Percentiles rank a stretch among this genome's conserved stretches.
These are phyloP conservation scores for Microcera coccophila DNA, from an alignment of 2,329 filamentous ascomycete species.

Conservation along the genomic window DNA sequence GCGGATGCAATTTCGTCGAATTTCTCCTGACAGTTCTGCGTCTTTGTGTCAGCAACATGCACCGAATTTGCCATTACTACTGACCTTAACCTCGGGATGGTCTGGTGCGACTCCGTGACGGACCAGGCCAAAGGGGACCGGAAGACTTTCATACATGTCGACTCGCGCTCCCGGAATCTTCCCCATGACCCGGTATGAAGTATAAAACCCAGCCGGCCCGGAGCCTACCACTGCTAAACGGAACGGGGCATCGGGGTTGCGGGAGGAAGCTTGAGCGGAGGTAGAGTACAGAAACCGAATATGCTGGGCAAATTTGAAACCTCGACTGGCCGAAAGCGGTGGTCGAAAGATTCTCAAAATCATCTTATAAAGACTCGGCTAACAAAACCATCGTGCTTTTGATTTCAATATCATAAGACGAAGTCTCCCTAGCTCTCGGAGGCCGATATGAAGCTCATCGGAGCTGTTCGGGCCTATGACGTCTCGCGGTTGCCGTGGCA, in stretches of 20 bases:
- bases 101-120: constrained; percentile 96
- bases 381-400: too few relatives aligned
- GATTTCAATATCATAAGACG: too few relatives aligned
- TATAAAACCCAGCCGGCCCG: constrained; percentile 94
- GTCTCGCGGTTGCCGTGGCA: constrained; percentile 26
- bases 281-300: constrained; percentile 13
- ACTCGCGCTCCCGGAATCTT: constrained; percentile 68
- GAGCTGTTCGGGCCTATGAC: constrained; percentile 10
- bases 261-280: constrained; percentile 5
- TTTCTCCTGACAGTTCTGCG: constrained; percentile 87
- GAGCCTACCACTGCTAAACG: constrained; percentile 88
- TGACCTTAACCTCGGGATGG: constrained; percentile 94
- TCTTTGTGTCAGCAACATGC: neutral
- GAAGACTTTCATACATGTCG: constrained; percentile 95
- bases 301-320: constrained; percentile 1
- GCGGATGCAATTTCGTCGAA: constrained; percentile 84
- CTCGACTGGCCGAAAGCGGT: constrained; percentile 5
- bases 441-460: too few relatives aligned
- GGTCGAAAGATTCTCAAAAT: neutral
- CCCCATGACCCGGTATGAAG: constrained; percentile 77
- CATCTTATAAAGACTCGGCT: too few relatives aligned
- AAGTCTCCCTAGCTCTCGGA: too few relatives aligned
- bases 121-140: constrained; percentile 88
- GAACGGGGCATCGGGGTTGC: constrained; percentile 50
- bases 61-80: constrained; percentile 11